A percentile compares a stretch with the other conserved stretches of the same genome.
These are phyloP conservation scores for Crithidia brevicula DNA, from an alignment of 208 protist genomes.

Conservation along the genomic window DNA sequence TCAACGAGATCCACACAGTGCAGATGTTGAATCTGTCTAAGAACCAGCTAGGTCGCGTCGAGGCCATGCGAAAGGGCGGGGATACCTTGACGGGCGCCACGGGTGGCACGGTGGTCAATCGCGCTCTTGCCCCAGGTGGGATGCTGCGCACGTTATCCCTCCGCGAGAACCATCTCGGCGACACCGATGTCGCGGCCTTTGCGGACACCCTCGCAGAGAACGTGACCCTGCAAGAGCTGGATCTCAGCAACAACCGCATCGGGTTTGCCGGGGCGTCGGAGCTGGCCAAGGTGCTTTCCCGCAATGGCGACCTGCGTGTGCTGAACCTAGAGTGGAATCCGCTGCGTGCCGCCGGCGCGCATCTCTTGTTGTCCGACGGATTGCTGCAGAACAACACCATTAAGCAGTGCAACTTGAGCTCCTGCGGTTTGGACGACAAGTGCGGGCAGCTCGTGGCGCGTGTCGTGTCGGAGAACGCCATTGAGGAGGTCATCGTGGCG, in stretches of 20 bases:
- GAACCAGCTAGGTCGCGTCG: constrained; percentile 71
- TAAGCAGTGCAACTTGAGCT: constrained; percentile 86
- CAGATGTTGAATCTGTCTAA: constrained; percentile 72
- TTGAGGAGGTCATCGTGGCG: constrained; percentile 89
- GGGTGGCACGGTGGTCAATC: constrained; percentile 68
- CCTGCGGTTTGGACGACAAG: constrained; percentile 77
- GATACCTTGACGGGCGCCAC: constrained; percentile 10
- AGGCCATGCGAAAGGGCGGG: constrained; percentile 33
- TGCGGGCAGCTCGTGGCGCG: constrained; percentile 67
- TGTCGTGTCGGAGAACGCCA: constrained; percentile 87
- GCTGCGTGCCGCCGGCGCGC: constrained; percentile 65
- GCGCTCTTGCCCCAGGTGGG: constrained; percentile 62
- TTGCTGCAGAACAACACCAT: constrained; percentile 91
- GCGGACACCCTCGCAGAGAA: constrained; percentile 80
- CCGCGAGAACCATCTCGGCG: constrained; percentile 73
- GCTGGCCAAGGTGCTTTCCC: constrained; percentile 72
- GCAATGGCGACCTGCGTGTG: constrained; percentile 83
- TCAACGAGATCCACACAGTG: constrained; percentile 63
- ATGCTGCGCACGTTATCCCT: constrained; percentile 59
- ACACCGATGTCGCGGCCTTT: constrained; percentile 77
- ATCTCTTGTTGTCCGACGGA: constrained; percentile 73
- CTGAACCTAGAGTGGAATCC: constrained; percentile 92
- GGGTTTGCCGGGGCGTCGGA: constrained; percentile 74
- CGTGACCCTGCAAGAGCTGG: constrained; percentile 69
- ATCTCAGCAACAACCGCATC: constrained; percentile 91